Conservation (phyloP, 2,329 filamentous ascomycete genomes). For the Clarireedia homoeocarpa region DNA sequence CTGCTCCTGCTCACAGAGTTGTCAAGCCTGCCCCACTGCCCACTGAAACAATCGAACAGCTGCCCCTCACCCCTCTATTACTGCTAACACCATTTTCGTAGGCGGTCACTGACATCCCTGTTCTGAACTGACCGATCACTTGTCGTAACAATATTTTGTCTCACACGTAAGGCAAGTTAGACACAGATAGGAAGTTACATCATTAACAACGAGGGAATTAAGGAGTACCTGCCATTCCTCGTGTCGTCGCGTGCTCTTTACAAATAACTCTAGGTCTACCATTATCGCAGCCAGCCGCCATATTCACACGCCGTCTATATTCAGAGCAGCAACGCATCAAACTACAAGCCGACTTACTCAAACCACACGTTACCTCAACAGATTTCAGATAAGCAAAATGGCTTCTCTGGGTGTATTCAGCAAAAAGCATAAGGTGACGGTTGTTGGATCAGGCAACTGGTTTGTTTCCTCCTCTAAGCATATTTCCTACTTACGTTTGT, state of each 20-base stretch:
- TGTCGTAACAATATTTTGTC: too few species aligned
- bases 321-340: slow-evolving; percentile 15
- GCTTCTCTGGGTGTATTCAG: slow-evolving; percentile 38
- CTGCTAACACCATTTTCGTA: too few species aligned
- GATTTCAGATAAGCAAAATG: slow-evolving; percentile 24
- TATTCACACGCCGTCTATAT: slow-evolving; percentile 17
- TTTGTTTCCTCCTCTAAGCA: slow-evolving; percentile 33
- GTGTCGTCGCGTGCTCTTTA: neutral
- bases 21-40: too few species aligned
- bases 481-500: slow-evolving; percentile 13
- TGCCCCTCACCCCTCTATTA: too few species aligned
- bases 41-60: too few species aligned
- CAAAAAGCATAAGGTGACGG: slow-evolving; percentile 85
- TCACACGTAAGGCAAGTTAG: too few species aligned
- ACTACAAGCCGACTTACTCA: slow-evolving; percentile 17
- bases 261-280: neutral
- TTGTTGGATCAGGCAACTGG: slow-evolving; percentile 97
- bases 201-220: too few species aligned
- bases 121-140: too few species aligned
- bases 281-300: too few species aligned
- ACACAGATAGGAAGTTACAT: too few species aligned
- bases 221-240: neutral
- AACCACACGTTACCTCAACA: slow-evolving; percentile 15
- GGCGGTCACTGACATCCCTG: too few species aligned
- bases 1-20: too few species aligned